A percentile compares a stretch with the other conserved stretches of the same genome.
Conservation (phyloP, 495 filamentous ascomycete genomes). For the Ramalina intermedia region DNA sequence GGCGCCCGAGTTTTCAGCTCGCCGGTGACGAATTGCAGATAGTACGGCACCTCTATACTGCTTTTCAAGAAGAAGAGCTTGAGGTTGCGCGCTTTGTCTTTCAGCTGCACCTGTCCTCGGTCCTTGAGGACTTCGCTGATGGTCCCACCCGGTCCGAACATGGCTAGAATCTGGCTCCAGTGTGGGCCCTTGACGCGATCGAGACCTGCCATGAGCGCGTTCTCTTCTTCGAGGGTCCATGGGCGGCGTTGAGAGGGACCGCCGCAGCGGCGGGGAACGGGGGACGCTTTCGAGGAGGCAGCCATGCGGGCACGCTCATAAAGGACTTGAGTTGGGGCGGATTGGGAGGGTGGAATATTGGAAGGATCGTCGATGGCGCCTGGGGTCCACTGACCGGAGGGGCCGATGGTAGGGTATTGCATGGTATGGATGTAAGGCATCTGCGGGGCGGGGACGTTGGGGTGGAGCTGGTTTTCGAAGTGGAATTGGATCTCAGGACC, state of each 20-base stretch:
- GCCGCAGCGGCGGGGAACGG: slow-evolving; percentile 57
- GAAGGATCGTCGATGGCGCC: slow-evolving; percentile 6
- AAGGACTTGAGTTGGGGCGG: slow-evolving; percentile 59
- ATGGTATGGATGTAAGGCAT: not conserved
- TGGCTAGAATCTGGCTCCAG: slow-evolving; percentile 84
- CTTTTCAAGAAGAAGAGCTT: slow-evolving; percentile 95
- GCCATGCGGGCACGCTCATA: slow-evolving; percentile 75
- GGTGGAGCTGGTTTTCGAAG: slow-evolving; percentile 14
- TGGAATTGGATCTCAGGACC: slow-evolving; percentile 18
- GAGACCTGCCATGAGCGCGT: slow-evolving; percentile 80
- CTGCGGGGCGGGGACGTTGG: slow-evolving; percentile 14
- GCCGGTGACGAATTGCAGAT: slow-evolving; percentile 80
- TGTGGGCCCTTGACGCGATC: slow-evolving; percentile 88
- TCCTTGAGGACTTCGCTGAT: slow-evolving; percentile 81
- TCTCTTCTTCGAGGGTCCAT: slow-evolving; percentile 85
- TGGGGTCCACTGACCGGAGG: slow-evolving; percentile 18
- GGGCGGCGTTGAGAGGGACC: slow-evolving; percentile 73
- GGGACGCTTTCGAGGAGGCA: slow-evolving; percentile 64
- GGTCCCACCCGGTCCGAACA: slow-evolving; percentile 73
- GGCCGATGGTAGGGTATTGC: slow-evolving; percentile 16
- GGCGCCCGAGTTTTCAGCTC: slow-evolving; percentile 88
- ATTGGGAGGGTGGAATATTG: slow-evolving; percentile 49
- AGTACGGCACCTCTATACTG: slow-evolving; percentile 82
- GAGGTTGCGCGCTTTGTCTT: slow-evolving; percentile 88
- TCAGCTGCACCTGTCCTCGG: slow-evolving; percentile 86